phyloP scores from a whole-genome alignment of 306 rosid genomes.

The Trichosanthes truncata region DNA sequence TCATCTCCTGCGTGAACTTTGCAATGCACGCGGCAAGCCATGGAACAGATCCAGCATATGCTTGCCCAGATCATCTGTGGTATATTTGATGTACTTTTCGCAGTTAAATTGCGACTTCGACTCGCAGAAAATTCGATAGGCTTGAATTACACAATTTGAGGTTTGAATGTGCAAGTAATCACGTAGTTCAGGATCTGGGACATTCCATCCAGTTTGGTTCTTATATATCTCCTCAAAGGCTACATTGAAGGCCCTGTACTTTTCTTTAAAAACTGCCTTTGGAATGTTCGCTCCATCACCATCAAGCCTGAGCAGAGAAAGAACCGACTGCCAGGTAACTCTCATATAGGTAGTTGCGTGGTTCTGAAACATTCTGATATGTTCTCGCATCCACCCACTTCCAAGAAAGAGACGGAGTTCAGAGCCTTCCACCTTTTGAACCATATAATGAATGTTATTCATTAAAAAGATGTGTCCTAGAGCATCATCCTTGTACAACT shows the following conservation, averaged over 20 bases:
- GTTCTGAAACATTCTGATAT: slow-evolving; percentile 17
- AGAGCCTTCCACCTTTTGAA: slow-evolving; percentile 38
- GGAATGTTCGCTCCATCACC: not conserved
- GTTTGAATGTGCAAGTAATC: slow-evolving; percentile 47
- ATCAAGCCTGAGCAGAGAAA: slow-evolving; percentile 24
- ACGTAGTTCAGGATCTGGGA: slow-evolving; percentile 35
- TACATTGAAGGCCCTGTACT: slow-evolving; percentile 28
- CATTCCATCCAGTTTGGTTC: slow-evolving; percentile 58
- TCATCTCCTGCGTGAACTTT: slow-evolving; percentile 23
- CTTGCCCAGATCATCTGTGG: slow-evolving; percentile 32
- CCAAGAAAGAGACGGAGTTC: slow-evolving; percentile 29
- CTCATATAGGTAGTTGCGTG: slow-evolving; percentile 37
- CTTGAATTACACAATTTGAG: slow-evolving; percentile 44
- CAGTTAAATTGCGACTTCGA: slow-evolving; percentile 16
- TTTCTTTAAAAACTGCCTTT: slow-evolving; percentile 17
- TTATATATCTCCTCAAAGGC: slow-evolving; percentile 51
- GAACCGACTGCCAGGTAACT: slow-evolving; percentile 32
- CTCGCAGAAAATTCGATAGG: slow-evolving; percentile 34
- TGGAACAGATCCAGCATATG: slow-evolving; percentile 47
- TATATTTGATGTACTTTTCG: slow-evolving; percentile 48
- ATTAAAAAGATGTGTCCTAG: slow-evolving; percentile 48
- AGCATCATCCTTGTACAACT: slow-evolving; percentile 39
- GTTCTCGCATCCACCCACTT: slow-evolving; percentile 44
- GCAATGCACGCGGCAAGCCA: slow-evolving; percentile 36
- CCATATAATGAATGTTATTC: slow-evolving; percentile 64